Evolutionary conservation across 208 protist species (phyloP), one percentile per base, ranked within the genome.

Genomic region (Trypanosoma rangeli): DNA sequence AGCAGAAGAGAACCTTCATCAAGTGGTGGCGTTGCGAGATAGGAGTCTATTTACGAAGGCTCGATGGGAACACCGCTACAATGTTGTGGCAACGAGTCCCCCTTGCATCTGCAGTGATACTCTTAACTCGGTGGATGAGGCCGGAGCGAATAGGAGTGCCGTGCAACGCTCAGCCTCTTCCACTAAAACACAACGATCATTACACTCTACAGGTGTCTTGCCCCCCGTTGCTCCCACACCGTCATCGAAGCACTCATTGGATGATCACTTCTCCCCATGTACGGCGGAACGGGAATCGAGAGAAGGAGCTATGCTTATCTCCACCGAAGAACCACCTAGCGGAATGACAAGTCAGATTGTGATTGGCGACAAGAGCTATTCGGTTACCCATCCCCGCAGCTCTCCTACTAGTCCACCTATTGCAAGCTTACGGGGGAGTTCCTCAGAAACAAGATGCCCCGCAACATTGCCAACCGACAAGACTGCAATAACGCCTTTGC

Each of bases 321-420:
- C 58, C 31, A 31, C 10, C 8, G 57, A 72, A 59, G 58, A 56
- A 46, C 55, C 44, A 5, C 57, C 67, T 48, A 35, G 16, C 7
- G 44, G 57, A 0, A 57, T n/a, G 35, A 65, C 67, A 3, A 72
- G 46, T 64, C 56, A 39, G 28, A 72, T 64, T 56, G 12, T 65
- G 18, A 16, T 5, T n/a, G 20, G 24, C 10, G 37, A 26, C 13
- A 20, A 9, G 15, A 31, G 64, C 0, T 5, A 61, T 33, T 59
- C 15, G 31, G 12, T 61, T 53, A 28, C 26, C 39, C n/a, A n/a
- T 55, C 29, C 54, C 33, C 52, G 16, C 39, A 63, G 18, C 35
- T 28, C 39, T 55, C 26, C 20, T 20, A 56, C 46, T 56, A 24
- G 44, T 50, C 8, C 33, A 31, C 7, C 49, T 28, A 26, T 24